Percentiles rank a stretch among this genome's conserved stretches.
These are phyloP conservation scores for Alternaria ethzedia DNA, from an alignment of 2,329 filamentous ascomycete species.

Conservation along the genomic window DNA sequence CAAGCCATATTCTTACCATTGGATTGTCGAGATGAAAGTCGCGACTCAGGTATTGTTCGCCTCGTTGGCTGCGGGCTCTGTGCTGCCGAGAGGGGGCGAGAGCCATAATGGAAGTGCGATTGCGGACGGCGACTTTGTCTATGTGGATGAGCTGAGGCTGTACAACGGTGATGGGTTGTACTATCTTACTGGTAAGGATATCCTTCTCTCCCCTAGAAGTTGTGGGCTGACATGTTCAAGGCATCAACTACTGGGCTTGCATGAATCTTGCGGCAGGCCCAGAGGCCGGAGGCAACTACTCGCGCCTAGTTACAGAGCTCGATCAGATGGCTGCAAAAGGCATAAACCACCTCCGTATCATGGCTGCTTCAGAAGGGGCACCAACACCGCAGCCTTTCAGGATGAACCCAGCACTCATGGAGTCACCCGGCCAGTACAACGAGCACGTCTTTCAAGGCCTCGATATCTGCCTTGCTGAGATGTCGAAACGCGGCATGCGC, in stretches of 20 bases:
- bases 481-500: conserved; percentile 49
- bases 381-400: conserved; percentile 49
- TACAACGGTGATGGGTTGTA: conserved; percentile 44
- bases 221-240: conserved; percentile 7
- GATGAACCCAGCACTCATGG: conserved; percentile 48
- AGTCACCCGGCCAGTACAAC: conserved; percentile 48
- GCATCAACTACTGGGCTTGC: conserved; percentile 52
- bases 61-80: conserved; percentile 17
- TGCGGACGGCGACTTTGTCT: conserved; percentile 44
- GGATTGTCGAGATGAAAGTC: conserved; percentile 15
- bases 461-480: conserved; percentile 49
- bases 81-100: conserved; percentile 5
- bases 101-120: conserved; percentile 18
- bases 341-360: conserved; percentile 50
- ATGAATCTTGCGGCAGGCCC: conserved; percentile 49
- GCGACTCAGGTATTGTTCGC: conserved; percentile 17
- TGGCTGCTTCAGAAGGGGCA: conserved; percentile 49
- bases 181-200: conserved; percentile 41
- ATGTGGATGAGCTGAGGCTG: conserved; percentile 43
- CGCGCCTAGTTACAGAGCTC: conserved; percentile 47
- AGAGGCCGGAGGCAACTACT: conserved; percentile 45
- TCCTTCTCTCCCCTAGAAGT: too few species aligned
- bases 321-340: conserved; percentile 51
- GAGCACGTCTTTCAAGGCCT: conserved; percentile 47
- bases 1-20: background rate